These are phyloP conservation scores for Barbatosphaeria neglecta DNA, from an alignment of 495 filamentous ascomycete species.

Conservation along the genomic window DNA sequence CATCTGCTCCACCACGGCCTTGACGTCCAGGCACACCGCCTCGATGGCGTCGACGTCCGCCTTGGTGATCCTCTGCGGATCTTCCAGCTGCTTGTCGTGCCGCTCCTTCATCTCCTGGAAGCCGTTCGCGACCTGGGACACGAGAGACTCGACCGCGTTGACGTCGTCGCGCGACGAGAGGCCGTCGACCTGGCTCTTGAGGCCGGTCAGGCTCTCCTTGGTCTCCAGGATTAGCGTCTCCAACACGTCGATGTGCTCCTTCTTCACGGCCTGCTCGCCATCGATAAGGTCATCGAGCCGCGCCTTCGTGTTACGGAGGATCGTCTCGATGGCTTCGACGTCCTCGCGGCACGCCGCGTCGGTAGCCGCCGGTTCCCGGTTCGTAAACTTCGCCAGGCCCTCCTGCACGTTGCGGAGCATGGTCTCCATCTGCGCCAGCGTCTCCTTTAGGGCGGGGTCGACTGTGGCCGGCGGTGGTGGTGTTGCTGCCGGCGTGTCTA, in stretches of 20 bases:
- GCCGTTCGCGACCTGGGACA: slow-evolving; percentile 59
- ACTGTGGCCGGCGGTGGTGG: neutral
- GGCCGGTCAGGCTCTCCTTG: slow-evolving; percentile 51
- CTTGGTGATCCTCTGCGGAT: slow-evolving; percentile 58
- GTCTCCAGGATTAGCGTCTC: slow-evolving; percentile 60
- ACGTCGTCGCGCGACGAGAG: slow-evolving; percentile 68
- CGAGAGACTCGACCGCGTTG: slow-evolving; percentile 56
- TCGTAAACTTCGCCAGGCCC: slow-evolving; percentile 16
- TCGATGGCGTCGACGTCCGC: slow-evolving; percentile 68
- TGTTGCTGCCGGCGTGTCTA: neutral
- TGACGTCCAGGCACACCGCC: slow-evolving; percentile 68
- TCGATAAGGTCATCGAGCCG: slow-evolving; percentile 68
- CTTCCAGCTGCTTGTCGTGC: slow-evolving; percentile 48
- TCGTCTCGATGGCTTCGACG: slow-evolving; percentile 75
- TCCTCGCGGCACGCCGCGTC: slow-evolving; percentile 55
- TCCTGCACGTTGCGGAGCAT: slow-evolving; percentile 31
- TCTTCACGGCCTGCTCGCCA: slow-evolving; percentile 49
- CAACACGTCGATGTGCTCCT: slow-evolving; percentile 64
- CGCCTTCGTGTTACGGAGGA: slow-evolving; percentile 73
- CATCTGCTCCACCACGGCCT: slow-evolving; percentile 60
- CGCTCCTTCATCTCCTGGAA: slow-evolving; percentile 70
- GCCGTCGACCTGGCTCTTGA: slow-evolving; percentile 47
- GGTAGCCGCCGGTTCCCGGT: slow-evolving; percentile 15
- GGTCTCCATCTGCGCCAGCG: slow-evolving; percentile 25
- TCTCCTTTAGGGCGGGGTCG: slow-evolving; percentile 31